Percentiles rank a stretch among this genome's conserved stretches.
Evolutionary conservation across 2,329 filamentous ascomycete genomes (phyloP).

Genomic region (Ceratocystis ficicola): DNA sequence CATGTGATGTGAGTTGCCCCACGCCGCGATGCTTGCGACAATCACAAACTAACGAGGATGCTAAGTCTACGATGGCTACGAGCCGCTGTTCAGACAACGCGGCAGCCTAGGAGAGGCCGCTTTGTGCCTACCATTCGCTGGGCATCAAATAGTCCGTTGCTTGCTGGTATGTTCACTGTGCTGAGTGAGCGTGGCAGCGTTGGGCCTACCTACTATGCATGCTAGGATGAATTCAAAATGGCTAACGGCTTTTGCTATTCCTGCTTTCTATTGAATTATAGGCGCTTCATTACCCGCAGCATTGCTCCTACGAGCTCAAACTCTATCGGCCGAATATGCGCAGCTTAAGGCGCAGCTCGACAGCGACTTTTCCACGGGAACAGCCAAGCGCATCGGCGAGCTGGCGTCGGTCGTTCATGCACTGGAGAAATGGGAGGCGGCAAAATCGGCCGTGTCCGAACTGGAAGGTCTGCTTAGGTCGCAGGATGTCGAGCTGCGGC

Average conservation of each 20-base stretch:
- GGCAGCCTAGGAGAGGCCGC: background rate
- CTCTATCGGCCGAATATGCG: constrained; percentile 46
- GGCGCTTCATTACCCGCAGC: constrained; percentile 32
- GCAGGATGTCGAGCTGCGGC: constrained; percentile 52
- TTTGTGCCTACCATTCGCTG: background rate
- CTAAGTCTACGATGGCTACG: constrained; percentile 1
- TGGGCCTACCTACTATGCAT: background rate
- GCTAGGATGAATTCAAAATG: background rate
- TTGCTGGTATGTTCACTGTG: background rate
- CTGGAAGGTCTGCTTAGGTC: constrained; percentile 39
- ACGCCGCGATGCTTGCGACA: background rate
- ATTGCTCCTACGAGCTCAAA: constrained; percentile 48
- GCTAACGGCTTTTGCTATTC: background rate
- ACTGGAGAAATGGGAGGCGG: constrained; percentile 46
- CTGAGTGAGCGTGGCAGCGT: background rate
- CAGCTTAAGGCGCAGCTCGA: constrained; percentile 41
- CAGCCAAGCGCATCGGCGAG: constrained; percentile 50
- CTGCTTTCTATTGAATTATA: background rate
- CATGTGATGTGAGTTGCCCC: background rate
- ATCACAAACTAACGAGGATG: background rate
- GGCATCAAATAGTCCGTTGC: constrained; percentile 9
- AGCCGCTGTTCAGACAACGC: background rate
- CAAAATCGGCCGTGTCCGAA: constrained; percentile 42
- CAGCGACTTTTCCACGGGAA: constrained; percentile 43
- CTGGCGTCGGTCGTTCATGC: constrained; percentile 46